These are phyloP conservation scores for Nyssa sinensis DNA, from an alignment of 148 eudicot species.

Conservation along the genomic window DNA sequence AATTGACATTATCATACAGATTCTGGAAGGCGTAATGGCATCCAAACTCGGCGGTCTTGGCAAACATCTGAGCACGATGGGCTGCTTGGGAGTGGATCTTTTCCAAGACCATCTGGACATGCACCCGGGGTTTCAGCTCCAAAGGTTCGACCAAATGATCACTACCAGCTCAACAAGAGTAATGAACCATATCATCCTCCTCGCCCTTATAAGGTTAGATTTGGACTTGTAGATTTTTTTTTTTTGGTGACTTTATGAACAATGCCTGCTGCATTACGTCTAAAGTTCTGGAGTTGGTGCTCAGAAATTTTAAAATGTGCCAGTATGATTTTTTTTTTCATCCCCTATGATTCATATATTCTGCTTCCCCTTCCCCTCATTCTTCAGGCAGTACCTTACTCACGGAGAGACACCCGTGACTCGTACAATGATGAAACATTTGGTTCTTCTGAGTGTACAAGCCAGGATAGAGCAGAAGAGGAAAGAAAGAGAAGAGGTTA, in stretches of 20 bases:
- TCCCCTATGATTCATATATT: background rate
- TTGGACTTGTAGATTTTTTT: slow-evolving; percentile 16
- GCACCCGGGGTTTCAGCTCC: slow-evolving; percentile 54
- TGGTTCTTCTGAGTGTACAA: slow-evolving; percentile 59
- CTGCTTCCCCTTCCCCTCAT: slow-evolving; percentile 2
- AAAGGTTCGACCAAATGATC: slow-evolving; percentile 59
- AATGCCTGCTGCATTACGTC: background rate
- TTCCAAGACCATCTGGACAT: slow-evolving; percentile 82
- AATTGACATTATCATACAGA: slow-evolving; percentile 37
- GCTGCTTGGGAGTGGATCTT: slow-evolving; percentile 97
- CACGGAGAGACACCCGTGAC: slow-evolving; percentile 57
- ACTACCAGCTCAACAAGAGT: slow-evolving; percentile 57
- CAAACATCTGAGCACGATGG: slow-evolving; percentile 93
- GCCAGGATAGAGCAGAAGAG: slow-evolving; percentile 76
- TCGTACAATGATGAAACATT: slow-evolving; percentile 77
- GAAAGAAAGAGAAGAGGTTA: slow-evolving; percentile 74
- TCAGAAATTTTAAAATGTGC: background rate
- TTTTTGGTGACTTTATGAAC: slow-evolving; percentile 7
- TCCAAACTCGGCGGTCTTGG: slow-evolving; percentile 66
- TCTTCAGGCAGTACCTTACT: slow-evolving; percentile 63
- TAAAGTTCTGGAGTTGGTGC: slow-evolving; percentile 9
- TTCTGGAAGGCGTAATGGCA: slow-evolving; percentile 62
- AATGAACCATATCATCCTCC: slow-evolving; percentile 97
- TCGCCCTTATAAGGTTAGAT: slow-evolving; percentile 81
- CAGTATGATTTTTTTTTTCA: background rate